phyloP scores from a whole-genome alignment of 2,329 filamentous ascomycete genomes.

The Colletotrichum coccodes region DNA sequence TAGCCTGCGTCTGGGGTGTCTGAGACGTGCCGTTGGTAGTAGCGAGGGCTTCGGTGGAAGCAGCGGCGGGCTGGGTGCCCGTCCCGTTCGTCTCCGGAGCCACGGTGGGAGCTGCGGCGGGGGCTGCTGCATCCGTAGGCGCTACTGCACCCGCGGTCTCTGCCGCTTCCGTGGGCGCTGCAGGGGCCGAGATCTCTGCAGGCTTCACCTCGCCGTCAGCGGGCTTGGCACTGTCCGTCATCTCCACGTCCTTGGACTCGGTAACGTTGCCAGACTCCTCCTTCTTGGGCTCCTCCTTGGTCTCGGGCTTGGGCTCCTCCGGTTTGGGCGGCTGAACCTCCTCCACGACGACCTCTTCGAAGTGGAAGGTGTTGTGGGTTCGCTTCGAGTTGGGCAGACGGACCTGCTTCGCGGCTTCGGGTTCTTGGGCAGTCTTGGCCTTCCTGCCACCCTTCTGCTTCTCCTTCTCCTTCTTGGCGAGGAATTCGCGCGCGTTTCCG shows the following conservation, averaged over 20 bases:
- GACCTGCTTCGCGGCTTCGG: constrained; percentile 63
- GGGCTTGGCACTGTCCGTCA: constrained; percentile 34
- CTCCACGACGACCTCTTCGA: constrained; percentile 73
- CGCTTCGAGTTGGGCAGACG: constrained; percentile 79
- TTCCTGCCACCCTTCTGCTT: constrained; percentile 68
- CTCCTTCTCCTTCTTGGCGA: constrained; percentile 85
- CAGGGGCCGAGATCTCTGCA: constrained; percentile 33
- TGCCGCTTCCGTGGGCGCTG: constrained; percentile 30
- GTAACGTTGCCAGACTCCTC: not conserved
- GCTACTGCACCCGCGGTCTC: no score
- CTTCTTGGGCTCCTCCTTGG: constrained; percentile 17
- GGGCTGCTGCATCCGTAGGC: constrained; percentile 29
- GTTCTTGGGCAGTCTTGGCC: constrained; percentile 66
- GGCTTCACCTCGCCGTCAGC: constrained; percentile 35
- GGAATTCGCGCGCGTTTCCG: constrained; percentile 83
- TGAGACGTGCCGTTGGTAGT: constrained; percentile 37
- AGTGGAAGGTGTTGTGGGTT: constrained; percentile 76
- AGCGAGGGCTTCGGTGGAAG: constrained; percentile 27
- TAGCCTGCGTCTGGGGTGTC: constrained; percentile 60
- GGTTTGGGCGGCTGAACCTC: constrained; percentile 51
- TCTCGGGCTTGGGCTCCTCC: constrained; percentile 38
- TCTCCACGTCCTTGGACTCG: constrained; percentile 35
- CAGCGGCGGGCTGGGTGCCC: constrained; percentile 29
- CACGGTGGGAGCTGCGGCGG: constrained; percentile 29
- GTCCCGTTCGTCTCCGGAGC: constrained; percentile 34